Evolutionary conservation across 495 filamentous ascomycete species (phyloP).

Genomic region (Daldinia childiae): DNA sequence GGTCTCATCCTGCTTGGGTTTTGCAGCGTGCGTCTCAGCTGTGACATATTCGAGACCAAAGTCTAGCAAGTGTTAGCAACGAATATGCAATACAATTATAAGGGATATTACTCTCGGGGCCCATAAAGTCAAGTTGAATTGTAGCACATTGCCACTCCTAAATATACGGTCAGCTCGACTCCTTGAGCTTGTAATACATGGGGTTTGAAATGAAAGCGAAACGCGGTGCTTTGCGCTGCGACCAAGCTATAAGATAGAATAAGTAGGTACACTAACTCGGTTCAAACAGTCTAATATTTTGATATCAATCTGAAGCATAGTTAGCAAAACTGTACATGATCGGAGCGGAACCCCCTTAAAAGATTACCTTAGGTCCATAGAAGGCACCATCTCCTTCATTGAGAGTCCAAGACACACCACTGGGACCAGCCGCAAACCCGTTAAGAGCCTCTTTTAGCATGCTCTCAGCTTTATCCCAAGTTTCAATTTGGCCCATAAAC

Average conservation of each 20-base stretch:
- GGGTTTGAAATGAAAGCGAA: not conserved
- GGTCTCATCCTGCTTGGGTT: constrained; percentile 47
- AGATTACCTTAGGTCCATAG: constrained; percentile 76
- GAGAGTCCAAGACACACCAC: constrained; percentile 80
- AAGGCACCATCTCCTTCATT: constrained; percentile 96
- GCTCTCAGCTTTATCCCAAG: constrained; percentile 86
- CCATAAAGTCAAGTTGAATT: constrained; percentile 95
- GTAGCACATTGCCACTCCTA: constrained; percentile 92
- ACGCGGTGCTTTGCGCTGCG: not conserved
- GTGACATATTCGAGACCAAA: constrained; percentile 88
- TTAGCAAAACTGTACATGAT: constrained; percentile 1
- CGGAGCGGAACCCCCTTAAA: not conserved
- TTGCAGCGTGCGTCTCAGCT: constrained; percentile 50
- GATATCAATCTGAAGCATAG: constrained; percentile 76
- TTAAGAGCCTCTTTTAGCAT: constrained; percentile 80
- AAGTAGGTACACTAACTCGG: constrained; percentile 47
- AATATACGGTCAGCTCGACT: not conserved
- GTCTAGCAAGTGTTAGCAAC: constrained; percentile 23
- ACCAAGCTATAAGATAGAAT: not conserved
- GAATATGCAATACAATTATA: not conserved
- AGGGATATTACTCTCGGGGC: constrained; percentile 34
- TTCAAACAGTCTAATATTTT: constrained; percentile 79
- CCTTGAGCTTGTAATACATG: not conserved
- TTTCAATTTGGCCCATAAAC: constrained; percentile 83
- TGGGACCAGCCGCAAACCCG: constrained; percentile 69